phyloP scores from a whole-genome alignment of 441 rosid genomes.

The Gossypium schwendimanii region DNA sequence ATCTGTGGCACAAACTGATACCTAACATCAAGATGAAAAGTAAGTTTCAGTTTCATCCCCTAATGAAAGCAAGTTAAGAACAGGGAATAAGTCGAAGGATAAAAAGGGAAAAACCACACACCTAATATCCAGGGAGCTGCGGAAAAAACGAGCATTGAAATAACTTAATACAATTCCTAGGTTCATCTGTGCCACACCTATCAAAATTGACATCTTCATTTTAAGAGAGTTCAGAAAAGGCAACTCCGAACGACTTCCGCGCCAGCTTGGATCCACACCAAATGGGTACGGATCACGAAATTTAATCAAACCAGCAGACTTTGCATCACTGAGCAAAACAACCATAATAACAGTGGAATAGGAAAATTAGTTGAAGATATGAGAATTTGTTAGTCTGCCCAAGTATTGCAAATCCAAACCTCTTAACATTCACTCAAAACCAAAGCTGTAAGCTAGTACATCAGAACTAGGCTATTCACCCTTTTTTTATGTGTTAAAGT shows the following conservation, averaged over 20 bases:
- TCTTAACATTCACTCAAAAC: not conserved
- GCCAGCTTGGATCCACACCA: slow-evolving; percentile 99
- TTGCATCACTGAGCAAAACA: slow-evolving; percentile 59
- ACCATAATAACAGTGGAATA: slow-evolving; percentile 3
- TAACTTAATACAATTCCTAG: slow-evolving; percentile 78
- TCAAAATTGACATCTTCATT: slow-evolving; percentile 96
- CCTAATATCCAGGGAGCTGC: slow-evolving; percentile 76
- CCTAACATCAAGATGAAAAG: slow-evolving; percentile 40
- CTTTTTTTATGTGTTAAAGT: not conserved
- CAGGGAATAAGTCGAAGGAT: not conserved
- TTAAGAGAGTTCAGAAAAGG: slow-evolving; percentile 91
- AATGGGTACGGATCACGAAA: slow-evolving; percentile 81
- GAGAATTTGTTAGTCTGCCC: not conserved
- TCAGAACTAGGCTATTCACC: not conserved
- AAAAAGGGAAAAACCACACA: slow-evolving; percentile 14
- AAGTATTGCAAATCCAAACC: not conserved
- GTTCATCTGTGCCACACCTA: slow-evolving; percentile 92
- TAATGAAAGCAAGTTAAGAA: slow-evolving; percentile 8
- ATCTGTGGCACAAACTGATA: slow-evolving; percentile 93
- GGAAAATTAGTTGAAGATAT: slow-evolving; percentile 5
- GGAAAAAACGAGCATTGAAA: slow-evolving; percentile 77
- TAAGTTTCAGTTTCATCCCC: slow-evolving; percentile 18
- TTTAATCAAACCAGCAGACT: slow-evolving; percentile 61
- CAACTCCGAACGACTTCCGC: slow-evolving; percentile 93
- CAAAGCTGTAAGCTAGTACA: not conserved